These are phyloP conservation scores for Mortierella sp. DNA, from an alignment of 371 early-diverging fungal genomes.

Conservation along the genomic window DNA sequence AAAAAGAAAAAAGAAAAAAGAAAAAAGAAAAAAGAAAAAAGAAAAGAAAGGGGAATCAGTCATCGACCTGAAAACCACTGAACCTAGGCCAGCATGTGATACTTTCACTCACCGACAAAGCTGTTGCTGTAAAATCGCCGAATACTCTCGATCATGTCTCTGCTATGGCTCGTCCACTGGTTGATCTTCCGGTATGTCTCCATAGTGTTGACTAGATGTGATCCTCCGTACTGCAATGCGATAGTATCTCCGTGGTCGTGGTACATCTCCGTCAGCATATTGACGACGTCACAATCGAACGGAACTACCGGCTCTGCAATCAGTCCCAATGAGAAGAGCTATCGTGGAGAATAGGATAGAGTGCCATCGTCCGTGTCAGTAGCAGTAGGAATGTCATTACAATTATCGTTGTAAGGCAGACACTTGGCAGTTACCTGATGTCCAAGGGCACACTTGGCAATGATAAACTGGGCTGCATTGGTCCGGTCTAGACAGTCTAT, in stretches of 20 bases:
- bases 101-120: slow-evolving; percentile 75
- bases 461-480: slow-evolving; percentile 97
- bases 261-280: slow-evolving; percentile 97
- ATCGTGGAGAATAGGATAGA: neutral
- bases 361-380: neutral
- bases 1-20: too few species aligned
- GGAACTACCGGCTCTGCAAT: slow-evolving; percentile 82
- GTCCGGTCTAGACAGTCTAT: slow-evolving; percentile 99
- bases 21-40: too few species aligned
- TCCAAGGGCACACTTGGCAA: slow-evolving; percentile 94
- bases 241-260: slow-evolving; percentile 99
- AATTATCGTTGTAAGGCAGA: too few species aligned
- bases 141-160: slow-evolving; percentile 96
- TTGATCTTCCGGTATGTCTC: slow-evolving; percentile 95
- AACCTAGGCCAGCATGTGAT: neutral
- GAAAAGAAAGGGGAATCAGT: too few species aligned
- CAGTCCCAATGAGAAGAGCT: slow-evolving; percentile 90
- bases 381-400: too few species aligned
- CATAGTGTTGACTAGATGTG: slow-evolving; percentile 97
- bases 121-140: slow-evolving; percentile 94
- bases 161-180: slow-evolving; percentile 93
- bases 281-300: slow-evolving; percentile 93
- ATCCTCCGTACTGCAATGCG: slow-evolving; percentile 99
- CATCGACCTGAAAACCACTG: neutral
- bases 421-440: slow-evolving; percentile 71